Percentiles rank a stretch among this genome's conserved stretches.
These are phyloP conservation scores for Fusarium sp. DNA, from an alignment of 2,329 filamentous ascomycete genomes.

Conservation along the genomic window DNA sequence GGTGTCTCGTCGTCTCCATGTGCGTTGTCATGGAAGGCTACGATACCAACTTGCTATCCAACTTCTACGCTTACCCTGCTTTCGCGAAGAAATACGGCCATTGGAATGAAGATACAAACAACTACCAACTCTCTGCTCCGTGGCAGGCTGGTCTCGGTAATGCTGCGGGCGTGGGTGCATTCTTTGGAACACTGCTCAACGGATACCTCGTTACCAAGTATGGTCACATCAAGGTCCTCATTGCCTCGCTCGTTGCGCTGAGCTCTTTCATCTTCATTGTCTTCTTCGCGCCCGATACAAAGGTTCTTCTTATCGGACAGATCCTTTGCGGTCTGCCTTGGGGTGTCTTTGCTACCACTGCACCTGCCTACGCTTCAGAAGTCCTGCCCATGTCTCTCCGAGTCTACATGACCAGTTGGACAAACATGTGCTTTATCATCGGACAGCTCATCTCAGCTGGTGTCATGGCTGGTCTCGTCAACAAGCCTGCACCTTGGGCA, in stretches of 20 bases:
- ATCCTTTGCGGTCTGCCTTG: constrained; percentile 61
- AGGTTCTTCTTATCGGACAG: constrained; percentile 56
- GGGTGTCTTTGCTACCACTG: constrained; percentile 59
- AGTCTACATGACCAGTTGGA: constrained; percentile 59
- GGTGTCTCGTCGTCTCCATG: constrained; percentile 52
- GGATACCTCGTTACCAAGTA: constrained; percentile 59
- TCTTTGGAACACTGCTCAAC: constrained; percentile 62
- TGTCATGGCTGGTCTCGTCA: constrained; percentile 43
- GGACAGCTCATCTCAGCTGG: constrained; percentile 59
- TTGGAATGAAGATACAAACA: constrained; percentile 41
- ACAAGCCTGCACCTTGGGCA: constrained; percentile 55
- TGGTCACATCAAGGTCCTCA: constrained; percentile 59
- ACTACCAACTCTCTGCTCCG: constrained; percentile 56
- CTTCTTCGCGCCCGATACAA: constrained; percentile 58
- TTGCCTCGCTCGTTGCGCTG: constrained; percentile 55
- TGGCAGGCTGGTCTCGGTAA: constrained; percentile 65
- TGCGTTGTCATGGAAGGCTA: constrained; percentile 60
- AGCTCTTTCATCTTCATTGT: constrained; percentile 59
- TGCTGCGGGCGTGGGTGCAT: constrained; percentile 58
- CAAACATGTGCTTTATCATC: constrained; percentile 61
- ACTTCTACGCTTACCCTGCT: constrained; percentile 53
- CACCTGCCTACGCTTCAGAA: constrained; percentile 61
- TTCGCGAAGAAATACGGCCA: constrained; percentile 48
- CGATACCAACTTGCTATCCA: constrained; percentile 52
- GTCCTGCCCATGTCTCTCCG: constrained; percentile 55